These are phyloP conservation scores for Arachnomyces sp. DNA, from an alignment of 2,329 filamentous ascomycete genomes.

Conservation along the genomic window DNA sequence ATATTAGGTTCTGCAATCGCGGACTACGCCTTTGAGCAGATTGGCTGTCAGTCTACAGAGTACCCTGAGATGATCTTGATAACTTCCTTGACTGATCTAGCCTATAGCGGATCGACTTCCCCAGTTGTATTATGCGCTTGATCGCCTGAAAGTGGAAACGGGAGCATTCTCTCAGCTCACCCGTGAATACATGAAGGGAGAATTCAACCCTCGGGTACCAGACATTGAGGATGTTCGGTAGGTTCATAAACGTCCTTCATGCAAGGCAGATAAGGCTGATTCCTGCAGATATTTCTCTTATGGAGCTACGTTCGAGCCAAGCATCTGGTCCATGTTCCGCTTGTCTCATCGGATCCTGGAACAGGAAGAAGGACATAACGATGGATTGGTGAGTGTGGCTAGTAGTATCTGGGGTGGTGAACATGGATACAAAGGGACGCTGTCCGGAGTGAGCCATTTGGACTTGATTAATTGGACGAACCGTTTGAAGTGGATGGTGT, in stretches of 20 bases:
- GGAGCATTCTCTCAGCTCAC: constrained; percentile 56
- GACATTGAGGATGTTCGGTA: constrained; percentile 45
- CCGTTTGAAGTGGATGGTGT: constrained; percentile 50
- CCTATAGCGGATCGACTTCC: constrained; percentile 40
- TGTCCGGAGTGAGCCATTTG: constrained; percentile 55
- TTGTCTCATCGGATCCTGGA: constrained; percentile 48
- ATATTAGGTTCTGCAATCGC: constrained; percentile 49
- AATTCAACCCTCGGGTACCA: constrained; percentile 52
- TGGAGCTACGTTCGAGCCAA: constrained; percentile 49
- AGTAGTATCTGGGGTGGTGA: constrained; percentile 52
- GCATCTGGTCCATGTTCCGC: constrained; percentile 49
- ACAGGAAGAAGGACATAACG: constrained; percentile 50
- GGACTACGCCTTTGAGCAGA: constrained; percentile 51
- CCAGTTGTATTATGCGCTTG: constrained; percentile 48
- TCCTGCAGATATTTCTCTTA: constrained; percentile 51
- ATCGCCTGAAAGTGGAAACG: constrained; percentile 48
- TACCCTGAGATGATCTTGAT: constrained; percentile 23
- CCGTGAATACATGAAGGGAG: constrained; percentile 47
- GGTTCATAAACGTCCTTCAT: constrained; percentile 9
- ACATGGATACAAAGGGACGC: constrained; percentile 50
- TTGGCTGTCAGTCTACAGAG: constrained; percentile 44
- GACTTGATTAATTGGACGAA: constrained; percentile 62
- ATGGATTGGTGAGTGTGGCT: constrained; percentile 53
- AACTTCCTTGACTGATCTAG: constrained; percentile 37
- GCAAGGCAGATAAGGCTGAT: too few species aligned